Base-by-base conservation (phyloP, 1,139 yeast species). In the Kodamaea derodonti region DNA sequence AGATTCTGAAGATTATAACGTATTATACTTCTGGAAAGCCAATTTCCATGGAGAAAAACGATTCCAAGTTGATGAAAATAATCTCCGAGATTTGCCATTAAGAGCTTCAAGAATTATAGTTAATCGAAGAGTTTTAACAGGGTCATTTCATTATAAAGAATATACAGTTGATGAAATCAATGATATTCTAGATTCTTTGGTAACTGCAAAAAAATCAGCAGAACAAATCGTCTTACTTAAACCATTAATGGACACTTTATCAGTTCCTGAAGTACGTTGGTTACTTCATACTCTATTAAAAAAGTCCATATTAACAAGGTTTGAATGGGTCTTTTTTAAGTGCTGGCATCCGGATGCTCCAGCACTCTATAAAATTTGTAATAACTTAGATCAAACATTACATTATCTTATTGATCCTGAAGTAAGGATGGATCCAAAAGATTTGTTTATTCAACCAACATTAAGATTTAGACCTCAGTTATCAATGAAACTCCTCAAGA, bases 261-360 rank as follows among this genome's bases (percentile, higher is more conserved):
- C 76, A 24, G 73, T 80, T 14, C 65, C 72, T 6, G 96, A 88
- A 52, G 56, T 87, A 33, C 66, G 80, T 30, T 87, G 85, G 77
- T 62, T 86, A 23, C 67, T 84, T 37, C 78, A 82, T 38, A 80
- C 84, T 10, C 58, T 88, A 4, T 56, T 90, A 28, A 80, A 83
- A 45, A 68, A 68, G 37, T 69, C 78, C 36, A 63, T 78, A 12
- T 57, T 84, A 20, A 75, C 79, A 2, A 71, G 78, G 11, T 71
- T 80, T 37, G 95, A 85, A 46, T 66, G 72, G 34, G 61, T 69
- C n/a, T 67, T 87, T 39, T 62, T 87, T 30, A 51, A 58, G n/a
- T 51, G 63, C 23, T 87, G 94, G 88, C 95, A 88, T 51, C 90
- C 90, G 0, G 90, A 86, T 53, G 94, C 95, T 0, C 64, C 70